Evolutionary conservation across 202 grass and related monocot species (phyloP).

Genomic region (Panicum virgatum): DNA sequence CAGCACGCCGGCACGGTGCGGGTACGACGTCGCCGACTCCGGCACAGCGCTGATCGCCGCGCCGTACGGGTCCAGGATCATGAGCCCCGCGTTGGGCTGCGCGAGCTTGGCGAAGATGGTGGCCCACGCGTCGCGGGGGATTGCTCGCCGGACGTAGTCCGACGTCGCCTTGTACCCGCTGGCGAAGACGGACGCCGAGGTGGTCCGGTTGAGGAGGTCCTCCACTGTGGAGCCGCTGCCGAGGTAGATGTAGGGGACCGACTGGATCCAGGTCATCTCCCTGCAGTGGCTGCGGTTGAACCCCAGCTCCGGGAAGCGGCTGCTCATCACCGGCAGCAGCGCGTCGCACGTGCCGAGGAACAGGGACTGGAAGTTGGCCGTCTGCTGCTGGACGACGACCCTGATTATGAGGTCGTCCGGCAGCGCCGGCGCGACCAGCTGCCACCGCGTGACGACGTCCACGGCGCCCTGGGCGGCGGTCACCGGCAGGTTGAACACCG

Average conservation of each 20-base stretch:
- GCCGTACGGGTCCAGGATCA: conserved; percentile 51
- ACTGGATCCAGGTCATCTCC: conserved; percentile 78
- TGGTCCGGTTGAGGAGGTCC: conserved; percentile 45
- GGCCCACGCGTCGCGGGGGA: conserved; percentile 23
- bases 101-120: conserved; percentile 32
- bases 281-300: conserved; percentile 43
- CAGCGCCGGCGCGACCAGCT: conserved; percentile 39
- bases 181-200: neutral
- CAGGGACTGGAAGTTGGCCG: conserved; percentile 48
- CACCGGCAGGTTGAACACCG: conserved; percentile 36
- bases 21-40: conserved; percentile 35
- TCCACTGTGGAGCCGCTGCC: conserved; percentile 30
- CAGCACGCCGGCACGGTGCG: conserved; percentile 47
- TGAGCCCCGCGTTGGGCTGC: conserved; percentile 28
- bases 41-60: neutral
- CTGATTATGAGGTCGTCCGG: conserved; percentile 46
- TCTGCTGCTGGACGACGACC: conserved; percentile 22
- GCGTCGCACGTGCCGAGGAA: conserved; percentile 52
- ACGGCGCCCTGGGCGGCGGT: conserved; percentile 35
- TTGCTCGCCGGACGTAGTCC: conserved; percentile 53
- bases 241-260: conserved; percentile 47
- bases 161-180: conserved; percentile 47
- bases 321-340: conserved; percentile 38
- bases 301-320: conserved; percentile 48
- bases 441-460: conserved; percentile 44